Conservation (phyloP, 2,329 filamentous ascomycete genomes). For the Penicillium aurantiogriseum region DNA sequence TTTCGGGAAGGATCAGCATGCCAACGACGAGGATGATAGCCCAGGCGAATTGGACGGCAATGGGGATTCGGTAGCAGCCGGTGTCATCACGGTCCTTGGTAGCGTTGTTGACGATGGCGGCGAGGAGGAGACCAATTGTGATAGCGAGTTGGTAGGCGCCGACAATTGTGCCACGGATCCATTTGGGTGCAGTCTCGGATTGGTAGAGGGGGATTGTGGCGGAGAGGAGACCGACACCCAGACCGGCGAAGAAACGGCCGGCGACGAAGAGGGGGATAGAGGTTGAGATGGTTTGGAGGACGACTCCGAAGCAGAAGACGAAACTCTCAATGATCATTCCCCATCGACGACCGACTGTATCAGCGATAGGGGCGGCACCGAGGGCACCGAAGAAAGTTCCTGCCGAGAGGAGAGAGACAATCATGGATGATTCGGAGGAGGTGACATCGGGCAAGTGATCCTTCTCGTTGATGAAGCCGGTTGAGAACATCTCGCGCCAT, state of each 20-base stretch:
- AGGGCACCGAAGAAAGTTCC: constrained; percentile 67
- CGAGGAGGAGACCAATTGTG: constrained; percentile 71
- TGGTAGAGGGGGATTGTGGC: constrained; percentile 65
- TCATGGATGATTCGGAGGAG: constrained; percentile 46
- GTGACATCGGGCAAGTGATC: constrained; percentile 48
- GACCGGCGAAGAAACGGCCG: constrained; percentile 48
- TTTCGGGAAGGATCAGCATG: constrained; percentile 74
- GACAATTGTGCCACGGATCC: constrained; percentile 73
- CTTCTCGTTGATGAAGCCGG: constrained; percentile 35
- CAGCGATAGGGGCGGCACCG: constrained; percentile 35
- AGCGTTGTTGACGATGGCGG: constrained; percentile 68
- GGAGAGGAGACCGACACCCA: constrained; percentile 73
- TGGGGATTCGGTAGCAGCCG: constrained; percentile 73
- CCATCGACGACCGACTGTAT: constrained; percentile 38
- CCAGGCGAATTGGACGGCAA: constrained; percentile 76
- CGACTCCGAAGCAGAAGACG: constrained; percentile 35
- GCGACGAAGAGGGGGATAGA: constrained; percentile 41
- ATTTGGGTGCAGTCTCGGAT: constrained; percentile 71
- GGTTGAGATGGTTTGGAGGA: constrained; percentile 33
- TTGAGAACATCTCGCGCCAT: constrained; percentile 39
- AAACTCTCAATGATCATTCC: constrained; percentile 39
- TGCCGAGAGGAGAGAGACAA: constrained; percentile 53
- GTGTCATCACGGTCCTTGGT: constrained; percentile 61
- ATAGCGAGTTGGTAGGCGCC: constrained; percentile 78
- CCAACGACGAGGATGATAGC: constrained; percentile 71